A percentile compares a stretch with the other conserved stretches of the same genome.
phyloP scores from a whole-genome alignment of 2,329 filamentous ascomycete species.

The Fusarium burgessii region DNA sequence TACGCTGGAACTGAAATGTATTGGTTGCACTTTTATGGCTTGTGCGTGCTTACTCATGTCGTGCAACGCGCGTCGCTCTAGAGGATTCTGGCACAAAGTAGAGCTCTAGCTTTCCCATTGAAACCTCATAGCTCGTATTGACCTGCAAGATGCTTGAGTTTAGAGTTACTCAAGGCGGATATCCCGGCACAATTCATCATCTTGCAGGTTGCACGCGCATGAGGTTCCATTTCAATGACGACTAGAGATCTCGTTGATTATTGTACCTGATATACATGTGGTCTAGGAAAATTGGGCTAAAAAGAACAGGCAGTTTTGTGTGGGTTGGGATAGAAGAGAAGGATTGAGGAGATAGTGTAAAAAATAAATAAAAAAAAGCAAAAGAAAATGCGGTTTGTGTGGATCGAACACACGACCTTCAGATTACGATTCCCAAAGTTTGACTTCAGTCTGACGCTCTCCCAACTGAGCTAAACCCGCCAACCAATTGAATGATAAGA shows the following conservation, averaged over 20 bases:
- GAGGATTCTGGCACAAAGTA: background rate
- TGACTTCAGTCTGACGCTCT: constrained; percentile 36
- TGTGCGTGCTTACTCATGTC: background rate
- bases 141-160: background rate
- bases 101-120: background rate
- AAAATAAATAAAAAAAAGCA: background rate
- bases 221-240: background rate
- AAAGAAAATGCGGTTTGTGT: constrained; percentile 21
- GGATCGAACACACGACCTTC: constrained; percentile 37
- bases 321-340: too few species aligned
- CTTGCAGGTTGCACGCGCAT: background rate
- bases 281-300: background rate
- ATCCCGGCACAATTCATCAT: background rate
- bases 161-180: constrained; percentile 1
- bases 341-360: too few species aligned
- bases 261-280: background rate
- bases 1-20: background rate
- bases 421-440: constrained; percentile 26
- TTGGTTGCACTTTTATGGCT: background rate
- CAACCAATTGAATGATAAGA: background rate
- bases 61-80: background rate
- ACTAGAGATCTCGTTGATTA: too few species aligned
- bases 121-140: background rate
- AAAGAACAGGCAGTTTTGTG: too few species aligned
- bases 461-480: constrained; percentile 38